phyloP scores from a whole-genome alignment of 1,284 basidiomycete genomes.

The Exobasidium rhododendri region DNA sequence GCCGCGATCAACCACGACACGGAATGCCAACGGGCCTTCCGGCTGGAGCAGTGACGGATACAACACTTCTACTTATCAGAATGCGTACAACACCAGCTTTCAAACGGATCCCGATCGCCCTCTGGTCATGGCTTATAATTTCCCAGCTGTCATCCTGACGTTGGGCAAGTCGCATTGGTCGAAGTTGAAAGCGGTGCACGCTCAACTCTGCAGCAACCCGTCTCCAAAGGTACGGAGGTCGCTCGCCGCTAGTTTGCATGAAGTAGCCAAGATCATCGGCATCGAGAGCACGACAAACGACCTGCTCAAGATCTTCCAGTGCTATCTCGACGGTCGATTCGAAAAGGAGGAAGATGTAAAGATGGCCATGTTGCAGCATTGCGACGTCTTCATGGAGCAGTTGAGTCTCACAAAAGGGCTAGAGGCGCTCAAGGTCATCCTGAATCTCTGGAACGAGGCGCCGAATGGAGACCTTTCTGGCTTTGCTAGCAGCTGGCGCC shows the following conservation, averaged over 20 bases:
- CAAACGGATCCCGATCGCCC: constrained; percentile 67
- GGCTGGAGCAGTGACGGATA: background rate
- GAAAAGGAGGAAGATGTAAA: constrained; percentile 67
- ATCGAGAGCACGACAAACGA: constrained; percentile 68
- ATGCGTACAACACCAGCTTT: constrained; percentile 13
- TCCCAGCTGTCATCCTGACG: constrained; percentile 84
- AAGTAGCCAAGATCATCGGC: constrained; percentile 81
- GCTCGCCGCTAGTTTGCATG: constrained; percentile 81
- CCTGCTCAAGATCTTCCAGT: constrained; percentile 69
- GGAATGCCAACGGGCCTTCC: background rate
- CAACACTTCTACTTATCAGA: background rate
- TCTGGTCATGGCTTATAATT: constrained; percentile 87
- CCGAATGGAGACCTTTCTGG: constrained; percentile 52
- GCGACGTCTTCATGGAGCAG: constrained; percentile 58
- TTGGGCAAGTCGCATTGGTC: constrained; percentile 68
- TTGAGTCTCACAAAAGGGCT: constrained; percentile 62
- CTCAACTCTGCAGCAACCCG: constrained; percentile 64
- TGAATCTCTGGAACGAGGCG: constrained; percentile 62
- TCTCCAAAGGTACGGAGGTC: constrained; percentile 67
- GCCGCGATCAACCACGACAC: background rate
- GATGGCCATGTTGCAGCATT: constrained; percentile 59
- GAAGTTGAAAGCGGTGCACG: constrained; percentile 71
- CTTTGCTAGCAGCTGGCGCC: constrained; percentile 73
- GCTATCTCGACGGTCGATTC: constrained; percentile 49
- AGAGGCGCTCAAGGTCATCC: constrained; percentile 62